Conservation (phyloP, 2,329 filamentous ascomycete species). For the Cryoendolithus antarcticus region DNA sequence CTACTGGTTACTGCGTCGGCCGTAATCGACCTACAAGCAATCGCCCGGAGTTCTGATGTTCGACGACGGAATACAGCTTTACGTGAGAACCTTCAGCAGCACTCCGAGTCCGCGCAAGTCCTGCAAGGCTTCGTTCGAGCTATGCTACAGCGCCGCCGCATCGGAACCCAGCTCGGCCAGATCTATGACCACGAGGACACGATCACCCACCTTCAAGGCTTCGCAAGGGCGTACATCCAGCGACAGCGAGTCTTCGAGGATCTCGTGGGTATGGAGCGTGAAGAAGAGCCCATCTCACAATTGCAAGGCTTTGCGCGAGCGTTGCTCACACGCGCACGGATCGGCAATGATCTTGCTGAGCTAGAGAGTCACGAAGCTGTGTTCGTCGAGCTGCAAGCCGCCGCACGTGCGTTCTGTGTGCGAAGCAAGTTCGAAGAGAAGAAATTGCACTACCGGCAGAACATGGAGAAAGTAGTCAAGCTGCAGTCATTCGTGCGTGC, state of each 20-base stretch:
- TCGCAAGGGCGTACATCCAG: conserved; percentile 51
- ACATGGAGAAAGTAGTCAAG: conserved; percentile 98
- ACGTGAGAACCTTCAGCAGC: conserved; percentile 29
- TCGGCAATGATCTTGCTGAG: conserved; percentile 62
- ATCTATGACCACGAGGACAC: conserved; percentile 46
- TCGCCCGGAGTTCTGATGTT: conserved; percentile 22
- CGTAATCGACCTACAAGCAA: conserved; percentile 27
- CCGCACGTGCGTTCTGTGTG: conserved; percentile 60
- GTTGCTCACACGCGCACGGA: conserved; percentile 60
- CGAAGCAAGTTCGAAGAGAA: conserved; percentile 70
- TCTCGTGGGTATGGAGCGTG: conserved; percentile 56
- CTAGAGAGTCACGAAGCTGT: conserved; percentile 74
- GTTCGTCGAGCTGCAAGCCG: conserved; percentile 62
- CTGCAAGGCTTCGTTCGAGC: conserved; percentile 43
- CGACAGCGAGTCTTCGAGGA: conserved; percentile 50
- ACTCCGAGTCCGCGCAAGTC: conserved; percentile 31
- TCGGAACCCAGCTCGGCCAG: conserved; percentile 34
- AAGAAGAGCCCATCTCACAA: conserved; percentile 52
- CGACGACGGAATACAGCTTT: conserved; percentile 12
- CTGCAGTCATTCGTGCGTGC: conserved; percentile 93
- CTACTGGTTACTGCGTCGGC: conserved; percentile 12
- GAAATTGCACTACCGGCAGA: conserved; percentile 78
- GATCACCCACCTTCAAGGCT: conserved; percentile 54
- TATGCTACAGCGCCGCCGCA: conserved; percentile 31
- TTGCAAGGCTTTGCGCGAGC: conserved; percentile 69